Evolutionary conservation across 2,329 filamentous ascomycete species (phyloP), one percentile per base, ranked within the genome.

Genomic region (Exophiala lecanii-corni): DNA sequence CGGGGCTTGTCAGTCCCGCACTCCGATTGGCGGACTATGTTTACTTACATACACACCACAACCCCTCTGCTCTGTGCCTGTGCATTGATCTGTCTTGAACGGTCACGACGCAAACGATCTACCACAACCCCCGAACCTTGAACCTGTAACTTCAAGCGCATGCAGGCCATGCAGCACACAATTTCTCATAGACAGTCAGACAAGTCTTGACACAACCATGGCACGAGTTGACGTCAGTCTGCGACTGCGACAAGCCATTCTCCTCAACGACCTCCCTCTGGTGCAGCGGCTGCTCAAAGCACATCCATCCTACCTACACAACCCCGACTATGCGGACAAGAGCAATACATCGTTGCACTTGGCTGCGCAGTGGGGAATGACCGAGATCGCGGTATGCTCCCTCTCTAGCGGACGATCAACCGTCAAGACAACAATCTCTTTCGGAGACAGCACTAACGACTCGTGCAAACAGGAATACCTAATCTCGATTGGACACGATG

Each of bases 261-360:
- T 83, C 60, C 75, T 80, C 58, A 81, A 85, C 63, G 84, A 91
- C 61, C 66, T 76, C 63, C 69, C 79, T 43, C 82, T 94, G 52
- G 83, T 89, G 55, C 69, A 75, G 55, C 84, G 88, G 61, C 89
- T 94, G 60, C 73, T 94, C 53, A 77, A 74, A 52, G 81, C 81
- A 46, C 81, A 91, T 59, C 84, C 84, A 0, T 61, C 68, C 13
- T 77, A 84, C 50, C 72, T 94, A 19, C 82, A 83, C 58, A 94
- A 94, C 59, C 86, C 88, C 2, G 86, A 94, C 63, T 76, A 78
- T 55, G 77, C 79, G 3, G 74, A 81, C 49, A 81, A 86, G 54
- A 85, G 84, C 62, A 92, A 94, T 68, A 91, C 87, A 2, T 88
- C 81, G 51, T 75, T 95, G 28, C 88, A 94, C 63, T 75, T 94